Conservation (phyloP, 2,329 filamentous ascomycete genomes). For the Colletotrichum coccodes region DNA sequence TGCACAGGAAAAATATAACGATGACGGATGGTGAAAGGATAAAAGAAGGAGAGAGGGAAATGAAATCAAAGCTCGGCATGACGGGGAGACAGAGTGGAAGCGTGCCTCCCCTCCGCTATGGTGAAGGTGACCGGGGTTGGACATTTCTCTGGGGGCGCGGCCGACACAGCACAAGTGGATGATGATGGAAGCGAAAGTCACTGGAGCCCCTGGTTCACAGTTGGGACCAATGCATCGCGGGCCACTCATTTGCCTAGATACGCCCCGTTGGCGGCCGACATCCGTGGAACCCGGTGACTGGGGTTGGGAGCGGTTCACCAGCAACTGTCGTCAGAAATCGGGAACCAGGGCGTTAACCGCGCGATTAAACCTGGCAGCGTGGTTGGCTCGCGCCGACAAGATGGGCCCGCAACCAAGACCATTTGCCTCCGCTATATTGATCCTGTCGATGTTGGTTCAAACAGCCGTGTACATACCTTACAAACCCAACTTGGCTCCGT, state of each 20-base stretch:
- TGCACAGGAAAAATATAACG: background rate
- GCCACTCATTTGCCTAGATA: background rate
- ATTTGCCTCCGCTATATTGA: background rate
- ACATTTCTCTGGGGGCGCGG: background rate
- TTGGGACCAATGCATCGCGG: background rate
- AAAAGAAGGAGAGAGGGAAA: background rate
- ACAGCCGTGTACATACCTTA: background rate
- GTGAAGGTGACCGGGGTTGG: background rate
- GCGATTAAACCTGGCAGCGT: background rate
- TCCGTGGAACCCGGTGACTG: background rate
- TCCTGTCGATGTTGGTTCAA: background rate
- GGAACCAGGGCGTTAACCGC: slow-evolving; percentile 1
- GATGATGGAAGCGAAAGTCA: background rate
- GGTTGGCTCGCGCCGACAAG: background rate
- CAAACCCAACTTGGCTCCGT: background rate
- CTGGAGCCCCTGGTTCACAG: background rate
- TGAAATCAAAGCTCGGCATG: background rate
- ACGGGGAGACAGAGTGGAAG: background rate
- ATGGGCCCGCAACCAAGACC: background rate
- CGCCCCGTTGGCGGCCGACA: background rate
- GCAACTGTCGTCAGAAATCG: background rate
- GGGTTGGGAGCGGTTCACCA: background rate
- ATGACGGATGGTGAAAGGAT: background rate
- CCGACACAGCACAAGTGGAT: background rate
- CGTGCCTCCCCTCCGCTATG: background rate